A percentile compares a stretch with the other conserved stretches of the same genome.
phyloP scores from a whole-genome alignment of 108 stramenopile genomes.

The Nitzschia sp. region DNA sequence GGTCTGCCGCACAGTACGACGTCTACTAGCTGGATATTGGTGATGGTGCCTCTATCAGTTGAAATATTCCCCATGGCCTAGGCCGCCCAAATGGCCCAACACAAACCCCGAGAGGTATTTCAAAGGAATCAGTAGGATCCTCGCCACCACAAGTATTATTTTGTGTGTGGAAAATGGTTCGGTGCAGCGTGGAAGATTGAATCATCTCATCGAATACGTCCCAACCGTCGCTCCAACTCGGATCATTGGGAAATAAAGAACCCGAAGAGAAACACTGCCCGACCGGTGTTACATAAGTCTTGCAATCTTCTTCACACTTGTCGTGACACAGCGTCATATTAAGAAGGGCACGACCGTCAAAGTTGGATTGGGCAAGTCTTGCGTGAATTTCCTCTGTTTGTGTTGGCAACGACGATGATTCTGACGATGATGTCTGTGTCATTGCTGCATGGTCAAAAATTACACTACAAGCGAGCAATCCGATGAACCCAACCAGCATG shows the following conservation, averaged over 20 bases:
- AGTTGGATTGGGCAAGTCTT: not conserved
- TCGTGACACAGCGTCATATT: slow-evolving; percentile 37
- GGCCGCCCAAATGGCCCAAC: slow-evolving; percentile 45
- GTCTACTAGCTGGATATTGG: no score
- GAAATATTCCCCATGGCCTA: slow-evolving; percentile 44
- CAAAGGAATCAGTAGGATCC: slow-evolving; percentile 2
- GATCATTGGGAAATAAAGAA: slow-evolving; percentile 35
- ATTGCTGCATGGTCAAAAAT: no score
- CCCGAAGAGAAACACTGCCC: slow-evolving; percentile 23
- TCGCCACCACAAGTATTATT: slow-evolving; percentile 10
- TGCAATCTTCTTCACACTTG: slow-evolving; percentile 25
- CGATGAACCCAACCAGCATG: no score
- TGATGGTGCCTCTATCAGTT: not conserved
- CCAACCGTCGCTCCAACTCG: slow-evolving; percentile 36
- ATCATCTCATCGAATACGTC: slow-evolving; percentile 4
- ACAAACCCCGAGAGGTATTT: slow-evolving; percentile 34
- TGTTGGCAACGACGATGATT: no score
- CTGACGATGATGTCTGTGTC: no score
- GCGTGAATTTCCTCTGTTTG: not conserved
- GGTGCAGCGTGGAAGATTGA: not conserved
- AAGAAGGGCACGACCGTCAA: not conserved
- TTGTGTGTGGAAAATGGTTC: slow-evolving; percentile 22
- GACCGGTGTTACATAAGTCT: slow-evolving; percentile 30
- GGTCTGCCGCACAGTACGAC: no score
- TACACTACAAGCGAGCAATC: no score